Evolutionary conservation across 1,284 basidiomycete species (phyloP).

Genomic region (Ustilago tritici): DNA sequence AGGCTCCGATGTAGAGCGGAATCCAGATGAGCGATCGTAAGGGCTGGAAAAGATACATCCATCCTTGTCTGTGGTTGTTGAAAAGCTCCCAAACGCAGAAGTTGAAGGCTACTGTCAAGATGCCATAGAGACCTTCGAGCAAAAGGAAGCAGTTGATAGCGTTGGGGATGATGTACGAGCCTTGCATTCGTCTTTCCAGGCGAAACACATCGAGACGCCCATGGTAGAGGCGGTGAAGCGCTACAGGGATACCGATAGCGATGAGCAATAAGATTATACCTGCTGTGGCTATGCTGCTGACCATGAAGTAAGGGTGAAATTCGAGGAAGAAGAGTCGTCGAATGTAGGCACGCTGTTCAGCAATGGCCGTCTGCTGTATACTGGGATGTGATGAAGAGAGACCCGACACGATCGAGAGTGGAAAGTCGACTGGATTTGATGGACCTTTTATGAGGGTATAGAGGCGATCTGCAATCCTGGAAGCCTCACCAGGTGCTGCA

Average conservation of each 20-base stretch:
- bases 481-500: neutral
- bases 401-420: slow-evolving; percentile 25
- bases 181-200: slow-evolving; percentile 42
- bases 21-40: slow-evolving; percentile 40
- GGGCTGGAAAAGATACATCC: slow-evolving; percentile 18
- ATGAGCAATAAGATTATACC: slow-evolving; percentile 35
- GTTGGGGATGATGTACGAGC: slow-evolving; percentile 54
- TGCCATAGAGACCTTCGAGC: slow-evolving; percentile 39
- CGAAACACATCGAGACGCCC: slow-evolving; percentile 28
- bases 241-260: slow-evolving; percentile 25
- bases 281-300: slow-evolving; percentile 19
- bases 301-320: slow-evolving; percentile 9
- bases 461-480: neutral
- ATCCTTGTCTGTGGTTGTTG: slow-evolving; percentile 5
- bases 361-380: slow-evolving; percentile 27
- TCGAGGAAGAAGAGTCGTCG: slow-evolving; percentile 37
- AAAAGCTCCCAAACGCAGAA: slow-evolving; percentile 36
- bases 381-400: slow-evolving; percentile 20
- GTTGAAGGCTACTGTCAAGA: slow-evolving; percentile 51
- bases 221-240: slow-evolving; percentile 34
- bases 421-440: slow-evolving; percentile 26
- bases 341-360: slow-evolving; percentile 33
- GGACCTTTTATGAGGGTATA: slow-evolving; percentile 25
- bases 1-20: slow-evolving; percentile 51
- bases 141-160: slow-evolving; percentile 57